Base-by-base conservation (phyloP, 1,284 basidiomycete species). In the Agaricales sp. region DNA sequence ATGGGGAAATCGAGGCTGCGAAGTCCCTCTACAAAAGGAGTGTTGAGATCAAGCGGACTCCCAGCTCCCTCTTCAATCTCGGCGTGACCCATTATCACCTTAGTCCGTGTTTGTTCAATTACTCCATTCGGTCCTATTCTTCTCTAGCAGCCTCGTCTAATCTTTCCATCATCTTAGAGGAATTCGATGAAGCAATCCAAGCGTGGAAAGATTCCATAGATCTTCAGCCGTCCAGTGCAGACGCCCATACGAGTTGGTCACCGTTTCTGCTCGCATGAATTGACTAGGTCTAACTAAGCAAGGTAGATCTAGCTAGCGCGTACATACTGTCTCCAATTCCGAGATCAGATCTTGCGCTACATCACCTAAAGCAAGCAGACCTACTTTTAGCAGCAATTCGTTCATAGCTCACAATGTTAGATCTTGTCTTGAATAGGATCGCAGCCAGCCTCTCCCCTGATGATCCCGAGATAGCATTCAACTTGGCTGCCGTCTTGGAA, bases 401-500 rank as follows among this genome's bases (percentile, higher is more conserved):
- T 55, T 55, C 52, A 48, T 57, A 55, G 51, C 56, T 61, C 58
- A 61, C 50, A 57, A 50, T 61, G 61, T 60, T 58, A 52, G 56
- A 54, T 58, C 48, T 21, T 48, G 25, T 44, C 23, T 50, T 30
- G 43, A 48, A 45, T 65, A 95, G 92, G 54, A 83, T 88, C 58
- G 92, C 93, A 21, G 77, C 86, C 30, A 82, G 83, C 26, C 78
- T 96, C 54, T 78, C 87, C 43, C 93, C 93, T 30, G 87, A 93
- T 61, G 93, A 96, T 70, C 82, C 91, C 59, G 93, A 97, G 67
- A 92, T 95, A 61, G 86, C 90, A 24, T 96, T 93, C 74, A 96
- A 94, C 69, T 77, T 94, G 49, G 93, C 87, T 22, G 90, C 89
- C 20, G 89, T 93, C 57, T 73, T 93, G 50, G 90, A 93, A 78